Percentiles rank a stretch among this genome's conserved stretches.
Conservation (phyloP, 2,329 filamentous ascomycete genomes). For the Neoascochyta sp. region DNA sequence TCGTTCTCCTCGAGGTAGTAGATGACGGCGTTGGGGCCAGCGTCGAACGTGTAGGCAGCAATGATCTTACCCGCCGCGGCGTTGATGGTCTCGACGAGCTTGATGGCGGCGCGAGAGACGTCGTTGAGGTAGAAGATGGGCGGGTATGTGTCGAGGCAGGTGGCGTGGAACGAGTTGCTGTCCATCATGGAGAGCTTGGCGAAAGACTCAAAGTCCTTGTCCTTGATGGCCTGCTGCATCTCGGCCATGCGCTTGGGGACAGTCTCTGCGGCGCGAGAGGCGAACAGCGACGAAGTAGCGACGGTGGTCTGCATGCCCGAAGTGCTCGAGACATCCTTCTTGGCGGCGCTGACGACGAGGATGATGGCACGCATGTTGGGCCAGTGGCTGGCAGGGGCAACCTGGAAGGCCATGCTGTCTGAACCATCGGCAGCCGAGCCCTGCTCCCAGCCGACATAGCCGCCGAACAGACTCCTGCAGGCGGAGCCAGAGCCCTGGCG, state of each 20-base stretch:
- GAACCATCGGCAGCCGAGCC: slow-evolving; percentile 72
- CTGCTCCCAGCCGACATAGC: slow-evolving; percentile 92
- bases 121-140: slow-evolving; percentile 99
- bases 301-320: slow-evolving; percentile 98
- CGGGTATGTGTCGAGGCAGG: slow-evolving; percentile 89
- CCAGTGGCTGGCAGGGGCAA: slow-evolving; percentile 88
- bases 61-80: slow-evolving; percentile 70
- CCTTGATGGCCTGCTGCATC: slow-evolving; percentile 78
- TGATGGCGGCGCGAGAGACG: slow-evolving; percentile 78
- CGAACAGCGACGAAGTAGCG: slow-evolving; percentile 82
- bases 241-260: slow-evolving; percentile 78
- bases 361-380: slow-evolving; percentile 90
- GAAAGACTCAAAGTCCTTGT: slow-evolving; percentile 79
- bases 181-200: slow-evolving; percentile 93
- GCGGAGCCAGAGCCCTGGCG: slow-evolving; percentile 93
- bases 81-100: slow-evolving; percentile 87
- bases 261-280: slow-evolving; percentile 67
- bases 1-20: slow-evolving; percentile 86
- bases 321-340: slow-evolving; percentile 92
- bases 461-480: slow-evolving; percentile 88
- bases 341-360: slow-evolving; percentile 85
- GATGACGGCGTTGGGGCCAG: slow-evolving; percentile 92
- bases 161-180: slow-evolving; percentile 94
- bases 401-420: slow-evolving; percentile 83
- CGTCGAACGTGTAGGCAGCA: slow-evolving; percentile 95